Conservation (phyloP, 495 filamentous ascomycete genomes). For the Gamarada debralockiae region DNA sequence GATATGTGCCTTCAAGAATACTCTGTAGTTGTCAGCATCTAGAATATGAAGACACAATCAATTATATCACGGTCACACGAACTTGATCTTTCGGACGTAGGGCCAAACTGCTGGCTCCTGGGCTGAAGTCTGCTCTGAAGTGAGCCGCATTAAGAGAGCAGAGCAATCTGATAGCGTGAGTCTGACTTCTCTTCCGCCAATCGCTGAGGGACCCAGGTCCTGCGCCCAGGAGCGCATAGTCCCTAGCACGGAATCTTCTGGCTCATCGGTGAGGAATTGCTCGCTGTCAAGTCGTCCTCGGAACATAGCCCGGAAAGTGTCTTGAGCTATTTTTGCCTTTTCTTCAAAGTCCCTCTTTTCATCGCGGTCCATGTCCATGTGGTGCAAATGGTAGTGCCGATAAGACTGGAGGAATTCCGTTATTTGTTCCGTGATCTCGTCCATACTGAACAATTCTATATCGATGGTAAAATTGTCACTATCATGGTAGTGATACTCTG, state of each 20-base stretch:
- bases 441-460: slow-evolving; percentile 28
- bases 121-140: slow-evolving; percentile 22
- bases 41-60: background rate
- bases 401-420: slow-evolving; percentile 29
- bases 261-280: slow-evolving; percentile 6
- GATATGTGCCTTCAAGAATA: slow-evolving; percentile 32
- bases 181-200: slow-evolving; percentile 1
- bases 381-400: slow-evolving; percentile 23
- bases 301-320: slow-evolving; percentile 27
- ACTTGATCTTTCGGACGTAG: slow-evolving; percentile 36
- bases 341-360: slow-evolving; percentile 16
- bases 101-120: slow-evolving; percentile 26
- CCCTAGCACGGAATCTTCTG: slow-evolving; percentile 18
- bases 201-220: slow-evolving; percentile 3
- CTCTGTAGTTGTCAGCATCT: slow-evolving; percentile 20
- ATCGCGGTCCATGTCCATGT: slow-evolving; percentile 4
- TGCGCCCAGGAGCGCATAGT: slow-evolving; percentile 20
- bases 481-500: slow-evolving; percentile 34
- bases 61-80: slow-evolving; percentile 8
- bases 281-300: slow-evolving; percentile 11
- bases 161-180: slow-evolving; percentile 22
- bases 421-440: slow-evolving; percentile 28
- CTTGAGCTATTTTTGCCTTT: slow-evolving; percentile 22
- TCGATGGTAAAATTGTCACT: slow-evolving; percentile 26
- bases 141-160: slow-evolving; percentile 24